phyloP scores from a whole-genome alignment of 2,329 filamentous ascomycete species.

The Aspergillus sp. region DNA sequence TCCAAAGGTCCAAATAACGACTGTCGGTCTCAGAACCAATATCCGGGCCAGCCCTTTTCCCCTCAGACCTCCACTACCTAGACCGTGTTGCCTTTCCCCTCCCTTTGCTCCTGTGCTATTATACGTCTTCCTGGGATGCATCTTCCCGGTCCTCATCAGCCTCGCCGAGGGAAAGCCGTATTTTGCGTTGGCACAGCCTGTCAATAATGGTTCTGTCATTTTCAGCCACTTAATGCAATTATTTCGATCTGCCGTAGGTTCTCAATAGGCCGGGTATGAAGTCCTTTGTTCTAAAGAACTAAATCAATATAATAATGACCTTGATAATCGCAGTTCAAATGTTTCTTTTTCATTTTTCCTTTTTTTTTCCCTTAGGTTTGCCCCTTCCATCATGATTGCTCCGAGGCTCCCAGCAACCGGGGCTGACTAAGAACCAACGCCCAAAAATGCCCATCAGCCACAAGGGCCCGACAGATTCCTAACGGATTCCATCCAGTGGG shows the following conservation, averaged over 20 bases:
- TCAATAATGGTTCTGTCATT: no score
- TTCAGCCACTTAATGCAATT: no score
- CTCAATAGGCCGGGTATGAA: not conserved
- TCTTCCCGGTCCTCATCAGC: constrained; percentile 15
- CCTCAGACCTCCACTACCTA: constrained; percentile 1
- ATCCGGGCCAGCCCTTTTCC: constrained; percentile 5
- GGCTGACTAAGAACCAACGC: constrained; percentile 14
- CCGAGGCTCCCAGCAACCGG: constrained; percentile 8
- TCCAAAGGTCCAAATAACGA: constrained; percentile 8
- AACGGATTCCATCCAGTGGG: constrained; percentile 22
- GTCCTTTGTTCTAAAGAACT: not conserved
- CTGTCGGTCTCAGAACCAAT: constrained; percentile 13
- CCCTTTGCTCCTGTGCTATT: constrained; percentile 1
- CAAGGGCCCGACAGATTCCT: constrained; percentile 17
- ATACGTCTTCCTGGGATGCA: constrained; percentile 18
- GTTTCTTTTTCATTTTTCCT: not conserved
- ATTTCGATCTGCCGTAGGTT: not conserved
- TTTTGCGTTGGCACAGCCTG: no score
- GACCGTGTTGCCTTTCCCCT: constrained; percentile 1
- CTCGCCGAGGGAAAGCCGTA: not conserved
- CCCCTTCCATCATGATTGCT: constrained; percentile 20
- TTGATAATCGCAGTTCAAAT: not conserved
- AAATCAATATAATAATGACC: not conserved
- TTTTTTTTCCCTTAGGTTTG: not conserved
- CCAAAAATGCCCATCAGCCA: constrained; percentile 12